A percentile compares a stretch with the other conserved stretches of the same genome.
phyloP scores from a whole-genome alignment of 23 red algal species.

The Gracilaria domingensis region DNA sequence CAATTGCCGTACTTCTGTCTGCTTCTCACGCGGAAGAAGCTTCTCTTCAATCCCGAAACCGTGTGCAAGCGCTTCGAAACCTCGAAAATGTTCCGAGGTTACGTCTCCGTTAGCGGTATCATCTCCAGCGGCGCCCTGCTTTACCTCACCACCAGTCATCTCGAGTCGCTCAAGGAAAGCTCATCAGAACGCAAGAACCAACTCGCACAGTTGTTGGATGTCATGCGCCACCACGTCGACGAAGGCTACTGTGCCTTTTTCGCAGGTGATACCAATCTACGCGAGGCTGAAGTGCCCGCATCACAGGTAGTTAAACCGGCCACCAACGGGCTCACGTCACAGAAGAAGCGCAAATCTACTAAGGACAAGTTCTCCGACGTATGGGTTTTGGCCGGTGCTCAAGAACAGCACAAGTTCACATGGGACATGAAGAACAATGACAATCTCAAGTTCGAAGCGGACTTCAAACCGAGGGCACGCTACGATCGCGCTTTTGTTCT shows the following conservation, averaged over 20 bases:
- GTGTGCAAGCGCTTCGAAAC: conserved; percentile 12
- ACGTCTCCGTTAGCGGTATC: not conserved
- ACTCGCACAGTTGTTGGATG: conserved; percentile 14
- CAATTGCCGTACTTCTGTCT: conserved; percentile 63
- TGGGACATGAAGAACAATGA: conserved; percentile 65
- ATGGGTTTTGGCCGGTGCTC: conserved; percentile 22
- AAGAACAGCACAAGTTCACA: conserved; percentile 40
- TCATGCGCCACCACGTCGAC: conserved; percentile 14
- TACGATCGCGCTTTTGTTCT: conserved; percentile 61
- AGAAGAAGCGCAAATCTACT: conserved; percentile 2
- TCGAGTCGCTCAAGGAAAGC: conserved; percentile 48
- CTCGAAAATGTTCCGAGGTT: conserved; percentile 49
- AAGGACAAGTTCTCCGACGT: conserved; percentile 46
- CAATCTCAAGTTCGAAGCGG: conserved; percentile 14
- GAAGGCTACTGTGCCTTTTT: conserved; percentile 41
- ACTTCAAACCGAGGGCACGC: conserved; percentile 56
- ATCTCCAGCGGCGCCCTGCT: not conserved
- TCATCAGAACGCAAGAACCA: conserved; percentile 29
- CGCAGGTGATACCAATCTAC: conserved; percentile 65
- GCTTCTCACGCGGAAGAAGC: conserved; percentile 30
- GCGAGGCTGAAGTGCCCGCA: conserved; percentile 61
- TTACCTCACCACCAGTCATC: conserved; percentile 32
- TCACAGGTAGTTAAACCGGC: conserved; percentile 14
- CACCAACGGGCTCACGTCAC: not conserved
- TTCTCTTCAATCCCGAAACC: not conserved